Conservation (phyloP, 176 grass and related monocot genomes). For the Miscanthus lutarioriparius region DNA sequence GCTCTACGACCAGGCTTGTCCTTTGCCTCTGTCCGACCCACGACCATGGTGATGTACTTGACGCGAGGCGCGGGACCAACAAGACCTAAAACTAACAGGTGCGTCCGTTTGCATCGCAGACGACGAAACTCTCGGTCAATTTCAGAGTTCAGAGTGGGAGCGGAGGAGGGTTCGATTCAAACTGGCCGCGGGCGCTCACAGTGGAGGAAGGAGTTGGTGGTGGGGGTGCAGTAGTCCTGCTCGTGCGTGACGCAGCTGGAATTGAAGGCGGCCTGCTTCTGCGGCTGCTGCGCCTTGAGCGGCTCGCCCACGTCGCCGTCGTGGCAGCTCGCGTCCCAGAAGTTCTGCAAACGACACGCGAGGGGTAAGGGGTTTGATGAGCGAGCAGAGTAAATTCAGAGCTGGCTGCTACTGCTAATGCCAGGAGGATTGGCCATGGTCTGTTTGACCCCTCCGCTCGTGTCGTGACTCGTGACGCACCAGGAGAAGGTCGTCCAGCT, state of each 20-base stretch:
- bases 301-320: slow-evolving; percentile 46
- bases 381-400: slow-evolving; percentile 11
- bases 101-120: background rate
- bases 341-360: slow-evolving; percentile 43
- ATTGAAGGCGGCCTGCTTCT: slow-evolving; percentile 41
- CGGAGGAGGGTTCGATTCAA: background rate
- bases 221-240: slow-evolving; percentile 20
- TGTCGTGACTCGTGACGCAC: slow-evolving; percentile 34
- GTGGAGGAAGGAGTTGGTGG: slow-evolving; percentile 18
- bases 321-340: slow-evolving; percentile 60
- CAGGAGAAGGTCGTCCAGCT: slow-evolving; percentile 63
- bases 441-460: background rate
- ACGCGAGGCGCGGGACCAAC: background rate
- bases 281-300: slow-evolving; percentile 17
- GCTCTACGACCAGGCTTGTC: slow-evolving; percentile 35
- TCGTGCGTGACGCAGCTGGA: slow-evolving; percentile 38
- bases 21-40: slow-evolving; percentile 28
- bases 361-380: background rate
- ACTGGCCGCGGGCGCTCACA: slow-evolving; percentile 14
- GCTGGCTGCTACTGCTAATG: background rate
- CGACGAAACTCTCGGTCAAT: background rate
- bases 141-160: background rate
- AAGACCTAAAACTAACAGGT: slow-evolving; percentile 22
- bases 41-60: background rate
- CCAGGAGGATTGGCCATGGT: too few species aligned